Conservation (phyloP, 441 rosid genomes). For the Pelargonium citronellum region DNA sequence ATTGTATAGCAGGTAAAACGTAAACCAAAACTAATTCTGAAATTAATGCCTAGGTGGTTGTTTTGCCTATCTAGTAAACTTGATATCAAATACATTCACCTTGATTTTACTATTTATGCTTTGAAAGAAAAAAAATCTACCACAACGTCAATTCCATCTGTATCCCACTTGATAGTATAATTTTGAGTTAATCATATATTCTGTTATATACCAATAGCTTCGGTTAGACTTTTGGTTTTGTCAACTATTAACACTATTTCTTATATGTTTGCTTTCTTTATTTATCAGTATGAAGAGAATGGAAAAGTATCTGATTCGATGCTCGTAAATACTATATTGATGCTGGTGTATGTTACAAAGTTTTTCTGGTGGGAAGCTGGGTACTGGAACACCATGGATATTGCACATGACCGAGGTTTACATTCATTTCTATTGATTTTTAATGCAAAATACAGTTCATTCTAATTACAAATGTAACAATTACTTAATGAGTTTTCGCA, state of each 20-base stretch:
- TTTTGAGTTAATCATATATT: neutral
- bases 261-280: conserved; percentile 18
- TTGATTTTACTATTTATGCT: conserved; percentile 10
- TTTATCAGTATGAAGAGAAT: conserved; percentile 66
- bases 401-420: conserved; percentile 95
- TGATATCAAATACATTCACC: neutral
- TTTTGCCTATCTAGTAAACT: neutral
- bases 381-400: conserved; percentile 96
- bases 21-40: neutral
- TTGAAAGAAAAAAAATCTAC: neutral
- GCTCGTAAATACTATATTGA: conserved; percentile 84
- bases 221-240: neutral
- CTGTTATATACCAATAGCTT: neutral
- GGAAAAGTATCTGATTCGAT: conserved; percentile 85
- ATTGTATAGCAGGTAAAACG: neutral
- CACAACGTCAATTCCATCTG: neutral
- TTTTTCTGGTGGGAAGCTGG: conserved; percentile 99
- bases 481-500: neutral
- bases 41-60: neutral
- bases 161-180: conserved; percentile 5
- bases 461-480: neutral
- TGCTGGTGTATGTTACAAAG: conserved; percentile 81
- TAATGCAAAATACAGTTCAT: neutral
- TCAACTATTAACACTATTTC: neutral
- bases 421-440: conserved; percentile 11